phyloP scores from a whole-genome alignment of 805 yeast species.

The Schizosaccharomyces octosporus region DNA sequence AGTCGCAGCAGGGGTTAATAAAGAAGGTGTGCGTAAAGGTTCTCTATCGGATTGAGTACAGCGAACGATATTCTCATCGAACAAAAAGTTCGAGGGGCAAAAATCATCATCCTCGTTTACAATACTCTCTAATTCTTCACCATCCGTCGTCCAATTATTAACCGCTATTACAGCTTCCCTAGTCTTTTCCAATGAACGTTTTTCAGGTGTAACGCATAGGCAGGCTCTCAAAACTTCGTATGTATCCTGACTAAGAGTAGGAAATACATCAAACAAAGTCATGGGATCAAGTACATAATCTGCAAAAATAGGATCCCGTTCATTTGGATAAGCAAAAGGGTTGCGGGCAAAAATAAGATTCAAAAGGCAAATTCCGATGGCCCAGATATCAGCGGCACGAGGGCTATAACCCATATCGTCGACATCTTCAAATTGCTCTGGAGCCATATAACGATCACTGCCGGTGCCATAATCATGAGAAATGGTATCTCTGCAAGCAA shows the following conservation, averaged over 20 bases:
- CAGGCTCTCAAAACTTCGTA: constrained; percentile 60
- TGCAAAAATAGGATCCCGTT: constrained; percentile 47
- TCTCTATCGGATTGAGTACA: constrained; percentile 12
- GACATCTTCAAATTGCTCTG: constrained; percentile 60
- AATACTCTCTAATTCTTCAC: constrained; percentile 29
- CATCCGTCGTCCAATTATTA: constrained; percentile 60
- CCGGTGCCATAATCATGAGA: constrained; percentile 63
- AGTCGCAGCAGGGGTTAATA: constrained; percentile 5
- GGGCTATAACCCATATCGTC: constrained; percentile 30
- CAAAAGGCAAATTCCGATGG: constrained; percentile 55
- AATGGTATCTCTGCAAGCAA: constrained; percentile 41
- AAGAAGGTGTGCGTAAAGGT: constrained; percentile 14
- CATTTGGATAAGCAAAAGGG: constrained; percentile 65
- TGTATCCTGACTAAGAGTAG: constrained; percentile 65
- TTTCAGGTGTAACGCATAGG: constrained; percentile 64
- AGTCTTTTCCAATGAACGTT: constrained; percentile 43
- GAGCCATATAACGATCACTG: constrained; percentile 77
- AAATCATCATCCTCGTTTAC: constrained; percentile 3
- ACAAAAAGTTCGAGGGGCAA: constrained; percentile 1
- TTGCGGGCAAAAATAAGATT: constrained; percentile 64
- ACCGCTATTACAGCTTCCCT: constrained; percentile 34
- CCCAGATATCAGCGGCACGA: constrained; percentile 58
- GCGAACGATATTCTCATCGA: constrained; percentile 4
- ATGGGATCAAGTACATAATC: constrained; percentile 76
- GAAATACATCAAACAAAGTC: constrained; percentile 73